A percentile compares a stretch with the other conserved stretches of the same genome.
Evolutionary conservation across 2,329 filamentous ascomycete species (phyloP).

Genomic region (Aspergillus chevalieri): DNA sequence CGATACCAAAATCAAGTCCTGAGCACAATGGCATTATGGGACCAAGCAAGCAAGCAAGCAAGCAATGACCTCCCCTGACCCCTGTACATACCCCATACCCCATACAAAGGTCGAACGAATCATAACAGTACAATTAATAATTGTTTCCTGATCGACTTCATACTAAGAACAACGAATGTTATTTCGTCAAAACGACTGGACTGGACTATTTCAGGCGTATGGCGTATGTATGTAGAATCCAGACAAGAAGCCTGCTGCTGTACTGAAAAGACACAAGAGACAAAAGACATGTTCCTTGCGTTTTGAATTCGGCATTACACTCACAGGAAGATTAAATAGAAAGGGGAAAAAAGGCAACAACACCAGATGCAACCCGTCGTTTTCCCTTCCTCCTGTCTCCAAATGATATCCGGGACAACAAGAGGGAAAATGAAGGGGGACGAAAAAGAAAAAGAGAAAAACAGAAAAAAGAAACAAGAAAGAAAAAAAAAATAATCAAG

Average conservation of each 20-base stretch:
- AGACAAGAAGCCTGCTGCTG: too few relatives aligned
- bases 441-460: neutral
- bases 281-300: conserved; percentile 20
- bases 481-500: conserved; percentile 7
- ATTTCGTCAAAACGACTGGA: too few relatives aligned
- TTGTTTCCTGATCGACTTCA: too few relatives aligned
- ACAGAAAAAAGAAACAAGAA: neutral
- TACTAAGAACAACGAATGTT: too few relatives aligned
- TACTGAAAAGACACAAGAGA: too few relatives aligned
- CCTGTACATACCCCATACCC: too few relatives aligned
- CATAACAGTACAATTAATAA: too few relatives aligned
- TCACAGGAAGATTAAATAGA: conserved; percentile 20
- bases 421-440: conserved; percentile 13
- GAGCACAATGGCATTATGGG: neutral
- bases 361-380: conserved; percentile 25
- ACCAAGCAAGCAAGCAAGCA: neutral
- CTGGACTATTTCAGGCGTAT: too few relatives aligned
- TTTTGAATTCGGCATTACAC: conserved; percentile 27
- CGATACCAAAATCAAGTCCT: neutral
- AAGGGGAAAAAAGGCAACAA: conserved; percentile 17
- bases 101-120: too few relatives aligned
- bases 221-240: too few relatives aligned
- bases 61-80: neutral
- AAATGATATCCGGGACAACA: neutral
- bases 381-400: conserved; percentile 16